phyloP scores from a whole-genome alignment of 805 yeast genomes.

The Metschnikowia continentalis region DNA sequence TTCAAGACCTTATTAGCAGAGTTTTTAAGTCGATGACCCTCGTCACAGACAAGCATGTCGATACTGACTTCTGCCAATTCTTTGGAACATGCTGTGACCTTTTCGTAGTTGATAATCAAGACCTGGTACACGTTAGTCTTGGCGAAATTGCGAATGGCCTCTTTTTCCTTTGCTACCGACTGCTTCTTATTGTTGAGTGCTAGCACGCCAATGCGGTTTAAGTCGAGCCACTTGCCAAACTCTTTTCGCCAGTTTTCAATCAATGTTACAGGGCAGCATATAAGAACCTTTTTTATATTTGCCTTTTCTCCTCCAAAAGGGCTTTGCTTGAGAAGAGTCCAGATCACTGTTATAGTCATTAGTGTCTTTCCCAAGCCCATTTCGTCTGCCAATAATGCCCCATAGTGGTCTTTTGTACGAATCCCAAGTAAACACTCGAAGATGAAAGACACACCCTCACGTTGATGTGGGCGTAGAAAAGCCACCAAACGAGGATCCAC shows the following conservation, averaged over 20 bases:
- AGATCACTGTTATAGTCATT: conserved; percentile 75
- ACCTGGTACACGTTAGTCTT: conserved; percentile 75
- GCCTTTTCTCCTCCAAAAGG: conserved; percentile 38
- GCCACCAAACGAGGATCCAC: conserved; percentile 56
- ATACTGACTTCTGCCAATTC: conserved; percentile 46
- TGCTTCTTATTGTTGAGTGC: conserved; percentile 47
- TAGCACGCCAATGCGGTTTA: conserved; percentile 60
- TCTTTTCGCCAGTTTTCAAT: conserved; percentile 85
- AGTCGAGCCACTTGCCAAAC: conserved; percentile 83
- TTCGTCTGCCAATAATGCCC: conserved; percentile 90
- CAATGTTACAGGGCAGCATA: conserved; percentile 90
- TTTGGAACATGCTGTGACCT: conserved; percentile 50
- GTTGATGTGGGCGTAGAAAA: conserved; percentile 76
- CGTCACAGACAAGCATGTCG: conserved; percentile 87
- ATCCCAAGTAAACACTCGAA: conserved; percentile 80
- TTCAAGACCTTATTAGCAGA: conserved; percentile 66
- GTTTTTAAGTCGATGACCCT: conserved; percentile 87
- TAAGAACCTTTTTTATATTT: conserved; percentile 54
- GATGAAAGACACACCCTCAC: conserved; percentile 76
- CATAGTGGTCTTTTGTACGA: conserved; percentile 47
- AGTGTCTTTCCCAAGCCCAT: conserved; percentile 92
- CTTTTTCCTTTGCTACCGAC: conserved; percentile 50
- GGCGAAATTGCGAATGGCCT: conserved; percentile 56
- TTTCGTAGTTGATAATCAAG: conserved; percentile 84
- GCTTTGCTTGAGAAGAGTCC: conserved; percentile 74